Base-by-base conservation (phyloP, 1,284 basidiomycete species). In the Puccinia polysora region DNA sequence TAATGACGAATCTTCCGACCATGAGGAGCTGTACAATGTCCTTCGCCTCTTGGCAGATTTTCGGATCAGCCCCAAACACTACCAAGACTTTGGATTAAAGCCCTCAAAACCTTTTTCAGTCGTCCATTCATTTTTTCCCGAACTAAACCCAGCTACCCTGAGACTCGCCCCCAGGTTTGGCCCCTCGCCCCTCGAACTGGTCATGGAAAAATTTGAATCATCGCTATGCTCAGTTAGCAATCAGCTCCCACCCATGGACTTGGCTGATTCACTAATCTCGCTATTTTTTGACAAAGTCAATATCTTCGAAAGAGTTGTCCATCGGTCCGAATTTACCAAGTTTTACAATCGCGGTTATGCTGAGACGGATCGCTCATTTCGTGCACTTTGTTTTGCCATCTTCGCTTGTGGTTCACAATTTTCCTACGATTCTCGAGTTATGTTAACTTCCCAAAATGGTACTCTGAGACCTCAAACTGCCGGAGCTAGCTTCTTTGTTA, bases 301-400 rank as follows among this genome's bases (percentile, higher is more conserved):
- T 43, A 23, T 43, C 3, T 60, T 45, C 25, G 38, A 59, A 25
- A n/a, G 20, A 25, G 23, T 50, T 32, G 12, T 69, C 15, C 65
- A 69, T 43, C 55, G 32, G 10, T 36, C n/a, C 18, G 53, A 59
- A 49, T 69, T 69, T n/a, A 59, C 59, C 40, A 38, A 30, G 3
- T 40, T 56, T 4, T 69, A 69, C 34, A 14, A 59, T 1, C 23
- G 8, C 15, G 65, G 55, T 12, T 15, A 40, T 15, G 55, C 45
- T 47, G 12, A 59, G 6, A 40, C 25, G 6, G 55, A 59, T 14
- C 34, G 38, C 32, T 69, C 65, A 4, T 59, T 59, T 50, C 65
- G 55, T 23, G 65, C 65, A n/a, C 65, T 69, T 32, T 69, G 65
- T 50, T 69, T 58, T 25, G 65, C 65, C n/a, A 56, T 69, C 28